Conservation (phyloP, 2,329 filamentous ascomycete species). For the Xylariaceae sp. region DNA sequence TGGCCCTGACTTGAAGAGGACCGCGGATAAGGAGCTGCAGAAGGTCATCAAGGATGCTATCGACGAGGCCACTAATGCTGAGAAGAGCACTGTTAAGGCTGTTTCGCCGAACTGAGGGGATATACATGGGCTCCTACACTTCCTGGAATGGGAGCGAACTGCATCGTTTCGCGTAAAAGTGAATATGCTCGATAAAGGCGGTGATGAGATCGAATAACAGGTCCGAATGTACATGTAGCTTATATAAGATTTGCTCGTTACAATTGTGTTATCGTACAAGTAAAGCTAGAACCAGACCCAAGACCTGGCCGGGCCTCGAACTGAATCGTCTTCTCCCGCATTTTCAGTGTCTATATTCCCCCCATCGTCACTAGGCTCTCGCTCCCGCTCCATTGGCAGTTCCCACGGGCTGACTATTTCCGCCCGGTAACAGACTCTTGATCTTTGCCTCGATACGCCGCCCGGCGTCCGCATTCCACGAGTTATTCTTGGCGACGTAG, state of each 20-base stretch:
- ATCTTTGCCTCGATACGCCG: slow-evolving; percentile 30
- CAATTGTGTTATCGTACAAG: slow-evolving; percentile 23
- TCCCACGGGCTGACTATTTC: neutral
- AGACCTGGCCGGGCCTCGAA: neutral
- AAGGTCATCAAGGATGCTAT: slow-evolving; percentile 44
- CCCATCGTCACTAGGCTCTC: slow-evolving; percentile 12
- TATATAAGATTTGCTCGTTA: slow-evolving; percentile 20
- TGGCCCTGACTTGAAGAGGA: slow-evolving; percentile 40
- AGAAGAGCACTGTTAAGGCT: slow-evolving; percentile 45
- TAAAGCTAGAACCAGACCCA: slow-evolving; percentile 6
- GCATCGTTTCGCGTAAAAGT: too few relatives aligned
- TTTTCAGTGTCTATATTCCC: too few relatives aligned
- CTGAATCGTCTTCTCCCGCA: neutral
- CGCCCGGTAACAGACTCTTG: slow-evolving; percentile 24
- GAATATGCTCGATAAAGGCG: too few relatives aligned
- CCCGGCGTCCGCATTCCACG: slow-evolving; percentile 27
- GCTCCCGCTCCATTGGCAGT: slow-evolving; percentile 6
- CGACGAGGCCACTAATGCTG: slow-evolving; percentile 45
- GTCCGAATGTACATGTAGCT: slow-evolving; percentile 22
- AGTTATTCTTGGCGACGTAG: slow-evolving; percentile 37
- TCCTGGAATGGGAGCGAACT: neutral
- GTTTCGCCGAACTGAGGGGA: slow-evolving; percentile 29
- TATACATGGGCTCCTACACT: neutral
- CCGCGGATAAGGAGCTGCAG: slow-evolving; percentile 45
- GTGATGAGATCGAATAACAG: neutral